These are phyloP conservation scores for Fraxinus platypoda DNA, from an alignment of 305 asterid species.

Conservation along the genomic window DNA sequence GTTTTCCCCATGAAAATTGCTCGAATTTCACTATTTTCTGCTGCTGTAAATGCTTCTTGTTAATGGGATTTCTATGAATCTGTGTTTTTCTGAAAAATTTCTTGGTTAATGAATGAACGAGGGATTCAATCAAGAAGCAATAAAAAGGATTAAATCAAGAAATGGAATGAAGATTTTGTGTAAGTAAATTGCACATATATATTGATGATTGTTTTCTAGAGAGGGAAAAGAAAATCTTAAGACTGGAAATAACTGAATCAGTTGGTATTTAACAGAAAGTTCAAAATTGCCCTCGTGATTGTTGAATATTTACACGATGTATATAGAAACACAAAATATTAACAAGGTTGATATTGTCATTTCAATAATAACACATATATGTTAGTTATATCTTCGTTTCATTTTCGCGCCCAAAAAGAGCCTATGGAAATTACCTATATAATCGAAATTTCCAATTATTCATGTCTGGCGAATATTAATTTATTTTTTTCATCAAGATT, in stretches of 20 bases:
- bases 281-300: background rate
- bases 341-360: background rate
- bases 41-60: background rate
- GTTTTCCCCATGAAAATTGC: slow-evolving; percentile 39
- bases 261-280: background rate
- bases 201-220: background rate
- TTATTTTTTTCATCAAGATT: background rate
- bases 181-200: background rate
- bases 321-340: background rate
- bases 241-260: background rate
- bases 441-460: background rate
- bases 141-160: background rate
- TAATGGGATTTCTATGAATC: background rate
- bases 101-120: background rate
- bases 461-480: background rate
- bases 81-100: background rate
- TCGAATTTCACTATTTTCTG: background rate
- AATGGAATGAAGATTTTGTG: background rate
- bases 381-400: background rate
- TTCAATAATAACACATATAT: background rate
- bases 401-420: background rate
- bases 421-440: background rate
- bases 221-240: background rate
- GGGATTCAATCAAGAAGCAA: background rate
- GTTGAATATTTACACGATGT: background rate